These are phyloP conservation scores for Candida arabinofermentans DNA, from an alignment of 805 yeast species.

Conservation along the genomic window DNA sequence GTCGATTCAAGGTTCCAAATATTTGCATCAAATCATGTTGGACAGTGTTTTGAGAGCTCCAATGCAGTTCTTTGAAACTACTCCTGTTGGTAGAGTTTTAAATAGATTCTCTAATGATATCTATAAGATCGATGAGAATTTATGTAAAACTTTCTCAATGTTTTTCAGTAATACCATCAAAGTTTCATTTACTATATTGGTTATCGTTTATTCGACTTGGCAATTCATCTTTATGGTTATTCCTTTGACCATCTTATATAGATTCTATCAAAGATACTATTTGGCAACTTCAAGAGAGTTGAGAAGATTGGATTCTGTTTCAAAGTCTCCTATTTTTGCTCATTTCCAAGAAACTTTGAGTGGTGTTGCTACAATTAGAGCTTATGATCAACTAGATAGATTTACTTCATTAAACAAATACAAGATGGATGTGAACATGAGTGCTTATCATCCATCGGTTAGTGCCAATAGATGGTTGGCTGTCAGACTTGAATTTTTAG, in stretches of 20 bases:
- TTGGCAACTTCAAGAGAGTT: conserved; percentile 75
- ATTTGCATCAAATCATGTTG: conserved; percentile 74
- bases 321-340: conserved; percentile 77
- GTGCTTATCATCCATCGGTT: conserved; percentile 88
- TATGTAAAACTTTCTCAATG: conserved; percentile 67
- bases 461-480: conserved; percentile 98
- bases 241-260: conserved; percentile 65
- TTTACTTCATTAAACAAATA: conserved; percentile 61
- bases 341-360: conserved; percentile 79
- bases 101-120: conserved; percentile 91
- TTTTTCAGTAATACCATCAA: conserved; percentile 58
- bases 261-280: conserved; percentile 73
- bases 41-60: conserved; percentile 75
- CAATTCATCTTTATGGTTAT: conserved; percentile 66
- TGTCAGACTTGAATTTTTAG: conserved; percentile 86
- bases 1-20: conserved; percentile 76
- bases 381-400: conserved; percentile 62
- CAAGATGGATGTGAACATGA: conserved; percentile 80
- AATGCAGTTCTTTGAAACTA: conserved; percentile 92
- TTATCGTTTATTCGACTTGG: conserved; percentile 87
- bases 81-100: conserved; percentile 89
- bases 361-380: conserved; percentile 74
- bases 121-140: conserved; percentile 78
- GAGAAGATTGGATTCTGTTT: conserved; percentile 76
- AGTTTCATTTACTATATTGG: conserved; percentile 71